phyloP scores from a whole-genome alignment of 495 filamentous ascomycete species.

The Aspergillus taichungensis region DNA sequence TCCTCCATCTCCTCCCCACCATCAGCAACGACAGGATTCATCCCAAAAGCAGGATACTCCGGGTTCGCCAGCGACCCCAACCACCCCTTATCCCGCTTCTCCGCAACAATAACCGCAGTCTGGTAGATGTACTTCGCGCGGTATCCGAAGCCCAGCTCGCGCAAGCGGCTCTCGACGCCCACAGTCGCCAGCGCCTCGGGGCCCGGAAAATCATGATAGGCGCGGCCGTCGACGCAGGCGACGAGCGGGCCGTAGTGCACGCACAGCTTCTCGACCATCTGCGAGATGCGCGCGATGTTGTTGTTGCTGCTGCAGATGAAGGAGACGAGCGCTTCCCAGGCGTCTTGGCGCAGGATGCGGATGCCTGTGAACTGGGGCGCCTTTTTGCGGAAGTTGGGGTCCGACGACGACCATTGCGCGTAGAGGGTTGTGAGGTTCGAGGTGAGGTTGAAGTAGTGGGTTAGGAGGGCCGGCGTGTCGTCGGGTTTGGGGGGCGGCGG shows the following conservation, averaged over 20 bases:
- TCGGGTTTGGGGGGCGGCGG: conserved; percentile 34
- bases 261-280: conserved; percentile 95
- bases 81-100: conserved; percentile 63
- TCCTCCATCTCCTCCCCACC: conserved; percentile 44
- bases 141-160: conserved; percentile 88
- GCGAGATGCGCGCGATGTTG: conserved; percentile 87
- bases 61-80: conserved; percentile 67
- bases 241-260: conserved; percentile 71
- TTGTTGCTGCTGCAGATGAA: conserved; percentile 99
- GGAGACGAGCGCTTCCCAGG: conserved; percentile 88
- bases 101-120: conserved; percentile 67
- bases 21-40: conserved; percentile 4
- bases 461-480: conserved; percentile 57
- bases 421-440: conserved; percentile 70
- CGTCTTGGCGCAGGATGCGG: conserved; percentile 88
- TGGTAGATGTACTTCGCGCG: conserved; percentile 83
- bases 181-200: conserved; percentile 60
- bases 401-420: conserved; percentile 73
- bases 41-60: conserved; percentile 56
- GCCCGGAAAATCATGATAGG: conserved; percentile 81
- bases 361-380: conserved; percentile 84
- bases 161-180: conserved; percentile 67
- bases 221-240: conserved; percentile 54
- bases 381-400: conserved; percentile 83
- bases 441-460: conserved; percentile 74